Conservation (phyloP, 768 basidiomycete species). For the Peribolospora kevripleyi region DNA sequence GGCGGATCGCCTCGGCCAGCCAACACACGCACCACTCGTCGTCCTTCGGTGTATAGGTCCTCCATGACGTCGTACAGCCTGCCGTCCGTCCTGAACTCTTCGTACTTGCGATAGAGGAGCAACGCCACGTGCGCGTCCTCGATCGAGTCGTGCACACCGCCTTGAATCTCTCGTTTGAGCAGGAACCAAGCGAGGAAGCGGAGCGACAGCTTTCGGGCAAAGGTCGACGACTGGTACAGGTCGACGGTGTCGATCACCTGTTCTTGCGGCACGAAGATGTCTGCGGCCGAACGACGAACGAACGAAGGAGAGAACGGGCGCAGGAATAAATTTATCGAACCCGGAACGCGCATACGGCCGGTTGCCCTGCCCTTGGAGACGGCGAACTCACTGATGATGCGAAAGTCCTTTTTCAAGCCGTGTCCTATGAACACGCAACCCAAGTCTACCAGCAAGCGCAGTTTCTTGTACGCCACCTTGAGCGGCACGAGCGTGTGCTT, state of each 20-base stretch:
- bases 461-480: constrained; percentile 96
- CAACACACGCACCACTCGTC: constrained; percentile 15
- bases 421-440: constrained; percentile 96
- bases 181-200: constrained; percentile 87
- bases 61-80: constrained; percentile 72
- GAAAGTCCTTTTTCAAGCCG: constrained; percentile 87
- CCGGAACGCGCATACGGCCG: neutral
- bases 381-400: constrained; percentile 65
- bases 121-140: constrained; percentile 80
- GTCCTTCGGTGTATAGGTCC: constrained; percentile 23
- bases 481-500: constrained; percentile 74
- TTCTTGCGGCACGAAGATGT: constrained; percentile 81
- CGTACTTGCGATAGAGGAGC: constrained; percentile 57
- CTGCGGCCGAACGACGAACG: constrained; percentile 22
- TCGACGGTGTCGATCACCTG: constrained; percentile 96
- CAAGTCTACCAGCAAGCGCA: constrained; percentile 70
- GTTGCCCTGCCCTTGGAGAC: too few relatives aligned
- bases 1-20: too few relatives aligned
- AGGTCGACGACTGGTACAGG: constrained; percentile 58
- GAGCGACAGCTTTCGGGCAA: constrained; percentile 69
- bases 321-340: too few relatives aligned
- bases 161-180: constrained; percentile 75
- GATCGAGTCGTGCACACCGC: constrained; percentile 89
- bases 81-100: constrained; percentile 38
- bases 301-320: neutral